Evolutionary conservation across 768 basidiomycete species (phyloP).

Genomic region (Phlegmacium glaucopus): DNA sequence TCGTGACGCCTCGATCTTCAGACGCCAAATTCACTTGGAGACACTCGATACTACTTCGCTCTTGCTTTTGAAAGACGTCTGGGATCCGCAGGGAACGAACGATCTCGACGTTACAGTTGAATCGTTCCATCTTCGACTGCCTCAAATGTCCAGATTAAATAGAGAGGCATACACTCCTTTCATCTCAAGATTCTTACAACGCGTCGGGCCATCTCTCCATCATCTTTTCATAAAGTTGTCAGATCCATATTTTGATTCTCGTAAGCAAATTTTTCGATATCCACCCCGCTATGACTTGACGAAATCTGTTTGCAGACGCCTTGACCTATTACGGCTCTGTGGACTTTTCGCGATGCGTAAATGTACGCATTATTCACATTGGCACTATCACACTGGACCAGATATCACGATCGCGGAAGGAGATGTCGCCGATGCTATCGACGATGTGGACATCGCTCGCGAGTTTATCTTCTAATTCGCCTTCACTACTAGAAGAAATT

Average conservation of each 20-base stretch:
- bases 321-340: neutral
- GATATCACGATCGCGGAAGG: neutral
- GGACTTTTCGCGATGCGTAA: neutral
- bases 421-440: neutral
- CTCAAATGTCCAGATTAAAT: neutral
- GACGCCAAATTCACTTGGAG: slow-evolving; percentile 1
- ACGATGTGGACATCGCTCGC: neutral
- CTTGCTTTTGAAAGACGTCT: slow-evolving; percentile 1
- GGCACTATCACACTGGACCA: slow-evolving; percentile 4
- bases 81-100: neutral
- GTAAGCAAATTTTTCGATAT: neutral
- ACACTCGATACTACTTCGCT: slow-evolving; percentile 1
- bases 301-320: neutral
- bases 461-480: neutral
- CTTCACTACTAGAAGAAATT: neutral
- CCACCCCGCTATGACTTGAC: neutral
- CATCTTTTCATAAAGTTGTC: slow-evolving; percentile 6
- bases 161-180: slow-evolving; percentile 1
- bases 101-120: neutral
- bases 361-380: slow-evolving; percentile 3
- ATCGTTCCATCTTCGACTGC: neutral
- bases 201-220: slow-evolving; percentile 2
- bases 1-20: neutral
- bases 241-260: neutral
- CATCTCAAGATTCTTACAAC: slow-evolving; percentile 4